Evolutionary conservation across 768 basidiomycete species (phyloP).

Genomic region (Hygrocybe punicea): DNA sequence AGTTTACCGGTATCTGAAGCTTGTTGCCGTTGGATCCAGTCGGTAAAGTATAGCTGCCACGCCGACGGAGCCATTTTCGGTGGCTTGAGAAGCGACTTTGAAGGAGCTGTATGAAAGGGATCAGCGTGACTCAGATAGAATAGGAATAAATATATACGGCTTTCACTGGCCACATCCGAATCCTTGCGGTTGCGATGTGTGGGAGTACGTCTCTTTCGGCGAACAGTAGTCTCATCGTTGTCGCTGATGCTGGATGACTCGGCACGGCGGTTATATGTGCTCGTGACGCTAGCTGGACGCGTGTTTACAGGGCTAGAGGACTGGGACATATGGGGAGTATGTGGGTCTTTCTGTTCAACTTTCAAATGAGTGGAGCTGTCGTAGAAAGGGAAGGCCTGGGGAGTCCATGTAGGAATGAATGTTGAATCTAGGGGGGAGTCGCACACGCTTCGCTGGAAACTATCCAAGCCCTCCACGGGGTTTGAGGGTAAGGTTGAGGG

Average conservation of each 20-base stretch:
- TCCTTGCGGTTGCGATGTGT: constrained; percentile 36
- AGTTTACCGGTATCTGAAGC: constrained; percentile 77
- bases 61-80: constrained; percentile 91
- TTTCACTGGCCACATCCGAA: constrained; percentile 40
- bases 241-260: constrained; percentile 60
- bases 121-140: constrained; percentile 14
- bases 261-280: constrained; percentile 63
- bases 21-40: constrained; percentile 88
- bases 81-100: constrained; percentile 77
- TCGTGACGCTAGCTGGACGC: constrained; percentile 46
- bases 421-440: too few relatives aligned
- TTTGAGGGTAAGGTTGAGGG: too few relatives aligned
- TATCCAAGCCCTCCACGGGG: too few relatives aligned
- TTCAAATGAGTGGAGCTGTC: too few relatives aligned
- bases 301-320: constrained; percentile 63
- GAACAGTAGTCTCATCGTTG: constrained; percentile 72
- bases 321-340: constrained; percentile 56
- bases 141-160: constrained; percentile 49
- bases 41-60: constrained; percentile 96
- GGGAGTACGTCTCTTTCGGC: constrained; percentile 50
- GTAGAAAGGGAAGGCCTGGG: too few relatives aligned
- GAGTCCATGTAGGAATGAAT: too few relatives aligned
- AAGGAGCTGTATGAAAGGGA: constrained; percentile 45
- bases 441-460: too few relatives aligned
- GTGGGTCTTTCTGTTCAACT: too few relatives aligned